Evolutionary conservation across 31 red algal genomes (phyloP).

Genomic region (Odonthalia washingtoniensis): DNA sequence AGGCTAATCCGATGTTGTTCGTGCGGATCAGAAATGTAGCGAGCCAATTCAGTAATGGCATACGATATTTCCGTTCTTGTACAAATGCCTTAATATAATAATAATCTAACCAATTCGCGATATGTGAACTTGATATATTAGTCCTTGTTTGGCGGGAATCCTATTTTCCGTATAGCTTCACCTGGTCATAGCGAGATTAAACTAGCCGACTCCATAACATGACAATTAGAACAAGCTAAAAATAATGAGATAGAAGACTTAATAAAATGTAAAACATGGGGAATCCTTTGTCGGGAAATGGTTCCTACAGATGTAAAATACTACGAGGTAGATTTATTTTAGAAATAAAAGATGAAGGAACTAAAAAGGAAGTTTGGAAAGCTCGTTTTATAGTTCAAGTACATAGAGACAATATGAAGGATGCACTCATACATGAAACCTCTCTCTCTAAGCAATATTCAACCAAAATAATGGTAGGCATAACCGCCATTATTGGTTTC

Average conservation of each 20-base stretch:
- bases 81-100: too few species aligned
- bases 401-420: neutral
- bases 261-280: neutral
- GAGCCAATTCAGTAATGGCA: too few species aligned
- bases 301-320: neutral
- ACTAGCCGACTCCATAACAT: neutral
- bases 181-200: too few species aligned
- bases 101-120: too few species aligned
- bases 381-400: neutral
- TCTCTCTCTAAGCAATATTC: neutral
- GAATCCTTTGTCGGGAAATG: neutral
- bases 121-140: too few species aligned
- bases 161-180: too few species aligned
- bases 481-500: neutral
- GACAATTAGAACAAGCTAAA: neutral
- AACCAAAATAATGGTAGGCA: too few species aligned
- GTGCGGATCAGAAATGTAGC: too few species aligned
- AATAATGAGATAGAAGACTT: neutral
- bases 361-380: too few species aligned
- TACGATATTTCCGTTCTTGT: too few species aligned
- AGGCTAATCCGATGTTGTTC: too few species aligned
- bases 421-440: neutral
- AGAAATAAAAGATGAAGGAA: neutral
- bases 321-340: neutral
- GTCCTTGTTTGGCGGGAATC: too few species aligned